Base-by-base conservation (phyloP, 768 basidiomycete species). In the Russula compacta region DNA sequence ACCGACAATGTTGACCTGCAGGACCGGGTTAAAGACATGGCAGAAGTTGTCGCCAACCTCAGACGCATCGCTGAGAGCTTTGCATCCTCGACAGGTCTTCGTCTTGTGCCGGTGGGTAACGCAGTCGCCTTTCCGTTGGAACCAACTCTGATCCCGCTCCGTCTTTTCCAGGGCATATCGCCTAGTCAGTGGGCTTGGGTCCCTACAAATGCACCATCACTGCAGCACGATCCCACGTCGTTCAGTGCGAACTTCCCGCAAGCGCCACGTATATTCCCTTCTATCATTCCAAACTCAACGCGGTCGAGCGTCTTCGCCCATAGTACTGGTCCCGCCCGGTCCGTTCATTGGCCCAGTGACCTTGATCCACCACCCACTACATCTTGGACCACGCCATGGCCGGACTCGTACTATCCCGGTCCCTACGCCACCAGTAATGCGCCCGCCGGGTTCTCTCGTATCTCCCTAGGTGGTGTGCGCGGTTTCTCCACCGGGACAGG, bases 321-420 rank as follows among this genome's bases (percentile, higher is more conserved):
- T 11, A 61, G 60, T 33, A 51, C 56, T 14, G 59, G 56, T 14
- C 60, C 60, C 2, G 14, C 43, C n/a, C 60, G 56, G 19, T 61
- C 60, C 29, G 60, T 61, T n/a, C 56, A 61, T 47, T 61, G 60
- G 60, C 60, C 60, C 24, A 61, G 56, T 9, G 48, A 61, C 21
- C 56, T 61, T 1, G 56, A 57, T 14, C 14, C 21, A 5, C 49
- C 50, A 5, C 49, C 50, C 12, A 38, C 50, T 5, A 24, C 55
- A 0, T 40, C 49, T 29, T 56, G 48, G 49, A 3, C 48, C 24
- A 5, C 19, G 29, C 40, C 60, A 6, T 46, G 43, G 43, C 15
- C 21, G n/a, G 50, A 57, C 21, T 44, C 60, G 5, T 46, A 44
- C 43, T 47, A 17, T 3, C 1, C 21, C 21, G 33, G 24, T 15